Base-by-base conservation (phyloP, 2,329 filamentous ascomycete species). In the Sordariomycetes sp. region DNA sequence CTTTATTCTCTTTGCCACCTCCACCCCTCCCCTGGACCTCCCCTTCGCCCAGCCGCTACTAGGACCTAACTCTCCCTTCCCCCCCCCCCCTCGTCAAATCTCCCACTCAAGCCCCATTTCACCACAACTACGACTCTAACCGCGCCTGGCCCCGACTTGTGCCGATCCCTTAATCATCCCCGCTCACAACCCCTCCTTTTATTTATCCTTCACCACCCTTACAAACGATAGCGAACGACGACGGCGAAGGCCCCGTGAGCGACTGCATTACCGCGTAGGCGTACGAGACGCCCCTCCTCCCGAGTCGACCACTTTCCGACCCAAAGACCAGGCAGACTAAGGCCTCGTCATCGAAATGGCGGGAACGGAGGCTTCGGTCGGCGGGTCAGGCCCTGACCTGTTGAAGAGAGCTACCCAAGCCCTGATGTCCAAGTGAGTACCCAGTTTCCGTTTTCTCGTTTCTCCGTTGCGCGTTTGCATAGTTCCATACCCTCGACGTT, bases 381-480 rank as follows among this genome's bases (percentile, higher is more conserved):
- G 70, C 64, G 65, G 66, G 36, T 74, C 75, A 65, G 73, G 76
- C 62, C 80, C 77, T 63, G 80, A 84, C 68, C 71, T 84, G 62
- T 68, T 84, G 61, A 74, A 77, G 65, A 74, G 79, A 67, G 80
- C 80, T 60, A 84, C 80, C n/a, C 79, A 82, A 65, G 77, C 76
- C 63, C 78, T 83, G 76, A 80, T 84, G 77, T 77, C 79, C 70
- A 82, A 72, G 79, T 82, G 76, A 67, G 79, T 76, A 24, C 20
- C 6, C 2, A 52, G 22, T 60, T 61, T 64, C n/a, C 13, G 6
- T 8, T 24, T 22, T 24, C 45, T 24, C 20, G 6, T 24, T 24
- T 20, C 57, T 53, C 42, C 32, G 56, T 57, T 55, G 57, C 53
- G n/a, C 45, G n/a, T 22, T 50, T 22, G 45, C 22, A 22, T 24